Conservation (phyloP, 2,329 filamentous ascomycete genomes). For the Seiridium cupressi region DNA sequence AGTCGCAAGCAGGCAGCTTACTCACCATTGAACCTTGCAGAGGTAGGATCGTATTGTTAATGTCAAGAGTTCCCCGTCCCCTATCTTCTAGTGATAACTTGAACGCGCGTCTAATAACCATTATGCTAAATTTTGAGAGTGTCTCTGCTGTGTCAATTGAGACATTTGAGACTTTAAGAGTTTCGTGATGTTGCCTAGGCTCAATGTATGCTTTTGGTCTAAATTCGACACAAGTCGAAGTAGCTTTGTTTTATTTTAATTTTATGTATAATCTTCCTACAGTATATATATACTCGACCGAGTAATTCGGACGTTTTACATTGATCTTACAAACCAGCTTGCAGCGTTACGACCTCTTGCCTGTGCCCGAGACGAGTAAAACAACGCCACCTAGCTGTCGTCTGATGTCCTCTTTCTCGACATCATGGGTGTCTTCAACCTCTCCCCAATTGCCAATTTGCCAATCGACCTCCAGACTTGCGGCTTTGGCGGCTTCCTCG, state of each 20-base stretch:
- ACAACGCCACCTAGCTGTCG: constrained; percentile 87
- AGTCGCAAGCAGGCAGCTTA: too few relatives aligned
- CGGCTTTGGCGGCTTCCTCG: constrained; percentile 75
- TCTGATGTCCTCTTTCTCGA: constrained; percentile 84
- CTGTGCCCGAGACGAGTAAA: constrained; percentile 69
- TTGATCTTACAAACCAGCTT: not conserved
- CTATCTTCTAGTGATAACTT: too few relatives aligned
- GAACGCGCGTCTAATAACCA: too few relatives aligned
- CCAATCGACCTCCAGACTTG: constrained; percentile 83
- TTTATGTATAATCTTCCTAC: not conserved
- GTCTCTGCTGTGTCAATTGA: too few relatives aligned
- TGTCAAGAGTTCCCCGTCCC: too few relatives aligned
- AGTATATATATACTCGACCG: not conserved
- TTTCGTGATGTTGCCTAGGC: too few relatives aligned
- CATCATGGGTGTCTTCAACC: constrained; percentile 97
- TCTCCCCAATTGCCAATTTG: constrained; percentile 92
- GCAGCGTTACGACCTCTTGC: constrained; percentile 11
- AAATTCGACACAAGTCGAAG: not conserved
- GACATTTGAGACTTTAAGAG: not conserved
- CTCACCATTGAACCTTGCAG: too few relatives aligned
- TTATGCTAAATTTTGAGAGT: too few relatives aligned
- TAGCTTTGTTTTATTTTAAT: too few relatives aligned
- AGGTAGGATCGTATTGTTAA: too few relatives aligned
- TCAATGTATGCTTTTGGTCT: not conserved
- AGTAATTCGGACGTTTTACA: not conserved